These are phyloP conservation scores for Endotrypanum monterogeii DNA, from an alignment of 208 protist genomes.

Conservation along the genomic window DNA sequence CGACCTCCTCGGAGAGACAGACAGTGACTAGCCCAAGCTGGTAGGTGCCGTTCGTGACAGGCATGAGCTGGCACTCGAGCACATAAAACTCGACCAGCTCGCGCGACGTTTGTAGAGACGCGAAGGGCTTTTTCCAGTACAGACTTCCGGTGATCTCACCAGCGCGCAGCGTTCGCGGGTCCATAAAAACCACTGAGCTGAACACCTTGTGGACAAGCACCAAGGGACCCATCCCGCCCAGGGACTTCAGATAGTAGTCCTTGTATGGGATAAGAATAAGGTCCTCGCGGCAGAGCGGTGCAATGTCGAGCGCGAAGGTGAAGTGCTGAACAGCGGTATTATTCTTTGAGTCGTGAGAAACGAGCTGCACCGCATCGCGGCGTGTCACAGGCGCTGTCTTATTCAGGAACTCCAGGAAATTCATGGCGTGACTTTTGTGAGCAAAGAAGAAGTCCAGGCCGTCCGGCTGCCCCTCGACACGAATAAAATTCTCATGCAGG, in stretches of 20 bases:
- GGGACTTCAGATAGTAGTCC: slow-evolving; percentile 74
- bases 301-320: slow-evolving; percentile 98
- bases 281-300: slow-evolving; percentile 97
- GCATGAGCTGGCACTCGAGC: slow-evolving; percentile 89
- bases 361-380: slow-evolving; percentile 95
- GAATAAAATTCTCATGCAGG: slow-evolving; percentile 94
- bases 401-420: slow-evolving; percentile 97
- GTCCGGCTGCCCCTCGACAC: slow-evolving; percentile 95
- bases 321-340: slow-evolving; percentile 98
- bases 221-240: slow-evolving; percentile 93
- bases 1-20: slow-evolving; percentile 95
- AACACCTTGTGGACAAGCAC: slow-evolving; percentile 95
- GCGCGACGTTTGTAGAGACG: slow-evolving; percentile 71
- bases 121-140: slow-evolving; percentile 97
- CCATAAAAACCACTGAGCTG: slow-evolving; percentile 95
- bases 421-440: slow-evolving; percentile 95
- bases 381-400: slow-evolving; percentile 90
- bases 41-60: slow-evolving; percentile 85
- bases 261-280: slow-evolving; percentile 93
- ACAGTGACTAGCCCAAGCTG: slow-evolving; percentile 95
- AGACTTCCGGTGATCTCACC: slow-evolving; percentile 88
- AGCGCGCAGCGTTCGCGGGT: slow-evolving; percentile 94
- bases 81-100: slow-evolving; percentile 96
- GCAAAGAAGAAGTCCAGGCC: slow-evolving; percentile 99
- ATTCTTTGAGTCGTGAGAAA: slow-evolving; percentile 98